A percentile compares a stretch with the other conserved stretches of the same genome.
These are phyloP conservation scores for Lactifluus volemus DNA, from an alignment of 768 basidiomycete genomes.

Conservation along the genomic window DNA sequence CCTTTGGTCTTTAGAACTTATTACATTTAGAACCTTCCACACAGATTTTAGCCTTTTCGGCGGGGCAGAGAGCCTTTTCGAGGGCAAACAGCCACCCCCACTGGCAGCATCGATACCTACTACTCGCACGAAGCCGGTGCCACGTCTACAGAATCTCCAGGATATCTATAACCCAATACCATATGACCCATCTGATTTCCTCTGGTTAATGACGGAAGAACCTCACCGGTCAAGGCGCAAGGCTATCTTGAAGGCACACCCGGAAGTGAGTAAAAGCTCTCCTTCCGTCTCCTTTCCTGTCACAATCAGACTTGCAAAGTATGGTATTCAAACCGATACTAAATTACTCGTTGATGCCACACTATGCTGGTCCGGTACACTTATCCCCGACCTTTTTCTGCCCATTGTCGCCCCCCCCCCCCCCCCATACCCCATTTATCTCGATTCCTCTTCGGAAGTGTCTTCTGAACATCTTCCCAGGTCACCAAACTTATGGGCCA, in stretches of 20 bases:
- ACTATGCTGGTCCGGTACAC: not conserved
- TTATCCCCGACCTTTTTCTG: not conserved
- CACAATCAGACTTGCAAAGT: not conserved
- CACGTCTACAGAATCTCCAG: conserved; percentile 37
- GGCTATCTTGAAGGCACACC: conserved; percentile 90
- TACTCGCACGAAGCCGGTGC: conserved; percentile 43
- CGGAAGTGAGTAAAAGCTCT: conserved; percentile 49
- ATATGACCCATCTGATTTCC: conserved; percentile 76
- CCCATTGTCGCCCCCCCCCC: not conserved
- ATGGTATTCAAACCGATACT: not conserved
- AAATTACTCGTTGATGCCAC: not conserved
- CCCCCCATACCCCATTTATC: not conserved
- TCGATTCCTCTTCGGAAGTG: not conserved
- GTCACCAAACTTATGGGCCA: conserved; percentile 96
- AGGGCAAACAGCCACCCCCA: conserved; percentile 34
- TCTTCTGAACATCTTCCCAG: conserved; percentile 30
- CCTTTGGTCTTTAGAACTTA: not conserved
- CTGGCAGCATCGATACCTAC: conserved; percentile 30
- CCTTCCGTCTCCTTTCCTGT: not conserved
- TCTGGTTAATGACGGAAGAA: conserved; percentile 98
- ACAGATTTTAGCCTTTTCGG: conserved; percentile 75
- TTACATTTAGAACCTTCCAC: not conserved
- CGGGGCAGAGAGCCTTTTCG: conserved; percentile 68
- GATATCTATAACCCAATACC: conserved; percentile 43
- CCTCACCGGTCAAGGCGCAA: conserved; percentile 84